Percentiles rank a stretch among this genome's conserved stretches.
Evolutionary conservation across 2,329 filamentous ascomycete species (phyloP).

Genomic region (Rhytidhysteron rufulum): DNA sequence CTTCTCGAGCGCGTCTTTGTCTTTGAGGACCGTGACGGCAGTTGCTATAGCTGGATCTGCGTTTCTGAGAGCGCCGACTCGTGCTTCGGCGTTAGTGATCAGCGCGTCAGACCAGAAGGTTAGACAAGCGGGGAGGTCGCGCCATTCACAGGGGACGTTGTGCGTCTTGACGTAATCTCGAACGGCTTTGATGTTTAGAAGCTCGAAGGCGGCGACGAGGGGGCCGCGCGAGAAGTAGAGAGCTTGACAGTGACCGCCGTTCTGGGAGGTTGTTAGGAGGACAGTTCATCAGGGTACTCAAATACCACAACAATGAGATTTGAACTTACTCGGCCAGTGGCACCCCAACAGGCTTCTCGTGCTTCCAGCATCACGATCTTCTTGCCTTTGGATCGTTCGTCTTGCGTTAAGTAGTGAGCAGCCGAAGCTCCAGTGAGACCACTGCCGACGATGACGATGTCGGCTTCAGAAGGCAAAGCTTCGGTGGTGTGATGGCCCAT

Average conservation of each 20-base stretch:
- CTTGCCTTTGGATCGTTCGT: conserved; percentile 41
- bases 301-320: too few relatives aligned
- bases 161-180: conserved; percentile 54
- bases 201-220: conserved; percentile 66
- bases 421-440: conserved; percentile 74
- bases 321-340: conserved; percentile 67
- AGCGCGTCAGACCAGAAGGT: conserved; percentile 56
- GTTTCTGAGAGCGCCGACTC: conserved; percentile 50
- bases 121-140: conserved; percentile 59
- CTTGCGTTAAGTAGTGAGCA: conserved; percentile 56
- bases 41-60: conserved; percentile 55
- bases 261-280: conserved; percentile 34
- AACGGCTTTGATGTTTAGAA: conserved; percentile 63
- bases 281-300: too few relatives aligned
- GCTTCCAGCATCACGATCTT: conserved; percentile 72
- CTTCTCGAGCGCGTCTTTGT: conserved; percentile 43
- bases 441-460: conserved; percentile 69
- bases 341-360: conserved; percentile 75
- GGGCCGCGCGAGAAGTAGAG: conserved; percentile 59
- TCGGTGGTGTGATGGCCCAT: conserved; percentile 65
- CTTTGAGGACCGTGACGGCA: conserved; percentile 37
- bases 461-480: conserved; percentile 58
- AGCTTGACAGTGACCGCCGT: conserved; percentile 68
- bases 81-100: conserved; percentile 49
- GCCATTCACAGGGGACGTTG: conserved; percentile 67